Base-by-base conservation (phyloP, 306 rosid species). In the Styphnolobium japonicum region DNA sequence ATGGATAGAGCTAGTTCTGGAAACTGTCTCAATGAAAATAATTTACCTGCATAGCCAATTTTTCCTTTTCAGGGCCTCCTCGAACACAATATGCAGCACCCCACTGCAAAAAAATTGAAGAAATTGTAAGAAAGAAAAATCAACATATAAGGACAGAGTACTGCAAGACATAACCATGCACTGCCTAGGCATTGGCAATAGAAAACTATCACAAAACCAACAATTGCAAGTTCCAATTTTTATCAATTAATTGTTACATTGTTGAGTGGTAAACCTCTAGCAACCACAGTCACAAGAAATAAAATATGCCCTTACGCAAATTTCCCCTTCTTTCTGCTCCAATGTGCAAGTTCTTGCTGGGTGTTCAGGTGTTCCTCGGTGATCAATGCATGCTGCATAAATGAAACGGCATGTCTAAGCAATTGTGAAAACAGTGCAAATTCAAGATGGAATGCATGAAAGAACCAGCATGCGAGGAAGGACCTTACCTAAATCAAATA, bases 291-390 rank as follows among this genome's bases (percentile, higher is more conserved):
- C 19, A 27, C 15, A 6, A 37, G 45, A 12, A 64, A 11, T 33
- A 23, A 33, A 22, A n/a, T 7, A 68, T 12, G 18, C 36, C 36
- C 97, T 90, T 86, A 96, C 99, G 81, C 99, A 96, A 37, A 89
- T 14, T 4, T 85, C 84, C 61, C 96, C 99, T 84, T 89, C 93
- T 82, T 90, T 87, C 66, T 81, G 33, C 80, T 96, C 98, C 85
- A 96, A 81, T 0, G 98, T 83, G 94, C 97, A 91, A 85, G 94
- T 93, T 82, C 99, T 83, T 6, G 99, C 99, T 43, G 99, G 99
- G 68, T 80, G 75, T 85, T 96, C 94, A 43, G 93, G 96, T 7
- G 99, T 96, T 37, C 99, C 99, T 67, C 97, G 61, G 70, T 96
- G 99, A 67, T 96, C 99, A 75, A 96, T 84, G 80, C 99, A 96